A percentile compares a stretch with the other conserved stretches of the same genome.
Evolutionary conservation across 805 yeast species (phyloP).

Genomic region (Hanseniaspora singularis): DNA sequence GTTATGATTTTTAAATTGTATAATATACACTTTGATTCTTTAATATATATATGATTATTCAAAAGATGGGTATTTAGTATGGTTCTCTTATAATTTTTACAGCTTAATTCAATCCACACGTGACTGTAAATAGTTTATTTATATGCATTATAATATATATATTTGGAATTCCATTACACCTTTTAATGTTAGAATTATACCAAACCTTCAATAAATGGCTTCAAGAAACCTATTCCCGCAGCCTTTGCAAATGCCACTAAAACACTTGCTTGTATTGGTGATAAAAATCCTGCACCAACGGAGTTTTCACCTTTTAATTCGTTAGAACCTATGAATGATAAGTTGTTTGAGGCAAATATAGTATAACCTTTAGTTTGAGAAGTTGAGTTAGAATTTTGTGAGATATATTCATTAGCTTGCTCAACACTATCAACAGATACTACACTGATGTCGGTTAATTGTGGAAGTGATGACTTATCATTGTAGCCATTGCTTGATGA

Average conservation of each 20-base stretch:
- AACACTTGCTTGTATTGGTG: conserved; percentile 28
- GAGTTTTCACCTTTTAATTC: conserved; percentile 19
- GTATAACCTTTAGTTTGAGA: conserved; percentile 20
- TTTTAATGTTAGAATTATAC: not conserved
- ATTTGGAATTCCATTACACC: not conserved
- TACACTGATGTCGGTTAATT: not conserved
- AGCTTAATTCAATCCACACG: too few species aligned
- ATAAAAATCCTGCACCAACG: conserved; percentile 26
- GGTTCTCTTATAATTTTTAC: too few species aligned
- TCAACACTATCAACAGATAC: not conserved
- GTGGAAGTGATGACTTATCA: too few species aligned
- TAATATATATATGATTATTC: too few species aligned
- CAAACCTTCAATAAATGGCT: not conserved
- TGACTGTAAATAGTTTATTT: too few species aligned
- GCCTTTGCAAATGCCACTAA: conserved; percentile 24
- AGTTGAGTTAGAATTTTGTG: not conserved
- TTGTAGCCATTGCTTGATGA: too few species aligned
- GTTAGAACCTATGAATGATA: conserved; percentile 18
- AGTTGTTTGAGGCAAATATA: conserved; percentile 24
- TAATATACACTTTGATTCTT: too few species aligned
- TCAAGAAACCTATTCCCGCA: conserved; percentile 19
- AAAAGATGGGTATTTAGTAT: too few species aligned
- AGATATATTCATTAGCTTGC: not conserved
- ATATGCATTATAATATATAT: too few species aligned
- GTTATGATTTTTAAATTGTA: too few species aligned